Evolutionary conservation across 495 filamentous ascomycete genomes (phyloP).

Genomic region (Letharia lupina): DNA sequence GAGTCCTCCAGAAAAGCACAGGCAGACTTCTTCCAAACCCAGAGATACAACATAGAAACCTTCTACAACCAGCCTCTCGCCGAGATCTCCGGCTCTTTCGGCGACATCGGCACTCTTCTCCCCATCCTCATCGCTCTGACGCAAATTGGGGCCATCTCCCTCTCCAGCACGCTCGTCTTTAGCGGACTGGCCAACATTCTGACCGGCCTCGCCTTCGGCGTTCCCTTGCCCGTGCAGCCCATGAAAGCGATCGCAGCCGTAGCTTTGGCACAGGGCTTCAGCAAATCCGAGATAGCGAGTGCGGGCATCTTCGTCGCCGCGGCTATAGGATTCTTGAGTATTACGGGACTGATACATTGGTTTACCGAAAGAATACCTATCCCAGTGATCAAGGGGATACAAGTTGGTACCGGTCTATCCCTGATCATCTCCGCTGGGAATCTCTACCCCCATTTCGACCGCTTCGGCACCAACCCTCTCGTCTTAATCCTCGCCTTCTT

Average conservation of each 20-base stretch:
- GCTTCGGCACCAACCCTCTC: constrained; percentile 1
- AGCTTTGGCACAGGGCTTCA: constrained; percentile 60
- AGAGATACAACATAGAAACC: constrained; percentile 39
- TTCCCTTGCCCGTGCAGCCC: constrained; percentile 79
- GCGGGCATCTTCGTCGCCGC: constrained; percentile 69
- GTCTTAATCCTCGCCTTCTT: constrained; percentile 43
- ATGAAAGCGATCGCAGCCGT: constrained; percentile 92
- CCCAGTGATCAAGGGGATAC: constrained; percentile 87
- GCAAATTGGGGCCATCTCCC: constrained; percentile 61
- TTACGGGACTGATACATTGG: constrained; percentile 65
- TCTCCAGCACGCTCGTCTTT: constrained; percentile 79
- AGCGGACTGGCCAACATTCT: constrained; percentile 77
- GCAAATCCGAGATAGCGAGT: constrained; percentile 55
- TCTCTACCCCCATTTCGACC: constrained; percentile 5
- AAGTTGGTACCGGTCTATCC: constrained; percentile 79
- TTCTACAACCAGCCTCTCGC: constrained; percentile 52
- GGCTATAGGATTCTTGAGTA: constrained; percentile 64
- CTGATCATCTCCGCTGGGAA: constrained; percentile 58
- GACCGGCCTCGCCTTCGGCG: constrained; percentile 73
- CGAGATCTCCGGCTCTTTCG: constrained; percentile 84
- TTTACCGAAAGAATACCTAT: constrained; percentile 65
- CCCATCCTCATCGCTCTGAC: constrained; percentile 81
- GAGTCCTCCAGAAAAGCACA: constrained; percentile 1
- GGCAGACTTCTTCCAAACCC: constrained; percentile 13
- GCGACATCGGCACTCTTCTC: constrained; percentile 85